phyloP scores from a whole-genome alignment of 805 yeast genomes.

The Kazachstania bromeliacearum region DNA sequence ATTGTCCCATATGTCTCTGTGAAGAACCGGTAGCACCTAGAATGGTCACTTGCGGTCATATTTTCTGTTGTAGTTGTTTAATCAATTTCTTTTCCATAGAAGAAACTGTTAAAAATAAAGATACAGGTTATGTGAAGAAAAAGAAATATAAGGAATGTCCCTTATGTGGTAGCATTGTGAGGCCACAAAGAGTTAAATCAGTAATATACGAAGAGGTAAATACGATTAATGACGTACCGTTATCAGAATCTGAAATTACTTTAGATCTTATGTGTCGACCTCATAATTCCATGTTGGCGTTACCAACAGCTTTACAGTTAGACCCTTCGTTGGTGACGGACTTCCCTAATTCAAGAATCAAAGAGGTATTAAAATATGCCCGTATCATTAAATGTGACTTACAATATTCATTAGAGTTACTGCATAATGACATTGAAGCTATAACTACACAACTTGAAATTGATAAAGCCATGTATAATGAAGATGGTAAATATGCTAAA shows the following conservation, averaged over 20 bases:
- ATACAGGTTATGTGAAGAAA: conserved; percentile 26
- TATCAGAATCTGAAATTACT: conserved; percentile 39
- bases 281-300: conserved; percentile 34
- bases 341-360: conserved; percentile 46
- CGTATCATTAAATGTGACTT: conserved; percentile 62
- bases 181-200: conserved; percentile 51
- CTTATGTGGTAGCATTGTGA: conserved; percentile 53
- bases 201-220: conserved; percentile 46
- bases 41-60: conserved; percentile 92
- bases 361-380: conserved; percentile 41
- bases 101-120: conserved; percentile 33
- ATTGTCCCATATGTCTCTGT: conserved; percentile 86
- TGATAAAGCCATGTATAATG: conserved; percentile 53
- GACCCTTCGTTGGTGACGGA: conserved; percentile 33
- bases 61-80: conserved; percentile 77
- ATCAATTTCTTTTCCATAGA: conserved; percentile 49
- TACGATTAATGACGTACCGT: conserved; percentile 33
- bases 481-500: conserved; percentile 44
- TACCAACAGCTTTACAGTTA: conserved; percentile 41
- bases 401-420: conserved; percentile 44
- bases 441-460: conserved; percentile 43
- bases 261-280: conserved; percentile 59
- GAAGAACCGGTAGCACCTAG: conserved; percentile 86
- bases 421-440: conserved; percentile 47
- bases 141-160: conserved; percentile 68